Evolutionary conservation across 768 basidiomycete genomes (phyloP), one percentile per base, ranked within the genome.

Genomic region (Trametopsis cervina): DNA sequence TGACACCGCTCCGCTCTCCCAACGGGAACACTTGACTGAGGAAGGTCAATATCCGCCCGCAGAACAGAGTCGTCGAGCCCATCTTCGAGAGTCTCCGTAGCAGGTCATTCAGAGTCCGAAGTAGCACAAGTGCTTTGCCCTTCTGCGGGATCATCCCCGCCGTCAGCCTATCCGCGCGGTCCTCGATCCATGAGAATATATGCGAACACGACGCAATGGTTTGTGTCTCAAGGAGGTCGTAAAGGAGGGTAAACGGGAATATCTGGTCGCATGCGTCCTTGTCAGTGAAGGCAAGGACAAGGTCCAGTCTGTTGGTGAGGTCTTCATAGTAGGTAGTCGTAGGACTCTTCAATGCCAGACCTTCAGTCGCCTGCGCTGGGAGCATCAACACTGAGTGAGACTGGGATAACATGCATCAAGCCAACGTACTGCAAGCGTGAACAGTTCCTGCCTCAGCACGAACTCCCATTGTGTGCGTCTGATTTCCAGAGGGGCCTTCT

Each of bases 1-100:
- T 96, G 26, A 95, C 92, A 25, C 92, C 90, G 62, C 89, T 92
- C 42, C 90, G 71, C 63, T 95, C 92, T 2, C 88, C 87, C 7
- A 96, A 65, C 4, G 89, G 87, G 61, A 92, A 95, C 1, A 90
- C 88, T 1, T 78, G 79, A 50, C 85, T 88, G 42, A 95, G 68
- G 63, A 94, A 93, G 1, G 85, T 85, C 61, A 92, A 70, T 60
- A 96, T 94, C 1, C 90, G 78, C 4, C 92, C 93, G 57, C 87
- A 89, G 65, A 96, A 90, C 55, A 85, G 78, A 18, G 89, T 90
- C 44, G 85, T 89, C 4, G 81, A 75, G 17, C 85, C 87, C 63
- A 83, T 85, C 66, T 93, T 93, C 35, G 89, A 93, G 10, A 95
- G 72, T 1, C 91, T 80, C 6, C 90, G 77, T 2, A 95, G 72